These are phyloP conservation scores for Neurospora discreta DNA, from an alignment of 495 filamentous ascomycete genomes.

Conservation along the genomic window DNA sequence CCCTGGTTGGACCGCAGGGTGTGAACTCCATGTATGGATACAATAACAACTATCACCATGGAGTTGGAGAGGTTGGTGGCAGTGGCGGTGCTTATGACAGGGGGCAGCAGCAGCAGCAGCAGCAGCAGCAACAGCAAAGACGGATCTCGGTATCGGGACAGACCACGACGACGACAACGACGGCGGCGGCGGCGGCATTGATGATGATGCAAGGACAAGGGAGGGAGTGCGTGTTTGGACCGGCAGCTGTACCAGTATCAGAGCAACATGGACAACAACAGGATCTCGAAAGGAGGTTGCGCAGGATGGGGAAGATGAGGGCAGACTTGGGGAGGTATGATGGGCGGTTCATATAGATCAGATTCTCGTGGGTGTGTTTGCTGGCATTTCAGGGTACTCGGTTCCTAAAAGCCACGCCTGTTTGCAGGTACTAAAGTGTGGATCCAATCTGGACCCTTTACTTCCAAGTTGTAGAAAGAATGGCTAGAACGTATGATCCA, in stretches of 20 bases:
- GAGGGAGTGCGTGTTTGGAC: not conserved
- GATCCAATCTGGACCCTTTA: not conserved
- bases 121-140: too few species aligned
- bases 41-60: not conserved
- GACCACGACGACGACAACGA: not conserved
- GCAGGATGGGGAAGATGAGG: not conserved
- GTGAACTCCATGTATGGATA: not conserved
- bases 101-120: not conserved
- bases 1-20: not conserved
- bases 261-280: not conserved
- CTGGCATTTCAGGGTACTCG: not conserved
- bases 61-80: not conserved
- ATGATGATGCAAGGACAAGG: not conserved
- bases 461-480: not conserved
- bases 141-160: not conserved
- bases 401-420: not conserved
- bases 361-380: not conserved
- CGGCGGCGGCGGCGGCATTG: too few species aligned
- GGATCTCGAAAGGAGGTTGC: not conserved
- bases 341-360: not conserved
- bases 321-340: not conserved
- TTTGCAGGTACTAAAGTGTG: not conserved
- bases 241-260: not conserved
- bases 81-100: not conserved
- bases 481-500: not conserved